A percentile compares a stretch with the other conserved stretches of the same genome.
phyloP scores from a whole-genome alignment of 1,284 basidiomycete genomes.

The Caloboletus firmus region DNA sequence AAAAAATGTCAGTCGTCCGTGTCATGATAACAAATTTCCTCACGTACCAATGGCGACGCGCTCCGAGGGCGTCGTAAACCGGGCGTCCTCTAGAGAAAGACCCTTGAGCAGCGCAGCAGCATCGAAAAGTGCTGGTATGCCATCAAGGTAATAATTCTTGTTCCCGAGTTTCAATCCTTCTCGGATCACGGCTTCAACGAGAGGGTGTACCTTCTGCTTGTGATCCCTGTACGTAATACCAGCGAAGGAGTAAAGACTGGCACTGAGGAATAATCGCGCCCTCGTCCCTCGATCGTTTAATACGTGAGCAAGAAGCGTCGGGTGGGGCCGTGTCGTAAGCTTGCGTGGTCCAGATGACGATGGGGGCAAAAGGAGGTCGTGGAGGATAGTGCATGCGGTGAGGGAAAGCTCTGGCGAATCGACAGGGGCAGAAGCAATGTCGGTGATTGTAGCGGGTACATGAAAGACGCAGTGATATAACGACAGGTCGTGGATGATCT shows the following conservation, averaged over 20 bases:
- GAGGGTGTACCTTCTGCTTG: conserved; percentile 60
- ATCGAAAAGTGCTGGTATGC: conserved; percentile 68
- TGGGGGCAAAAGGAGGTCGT: conserved; percentile 43
- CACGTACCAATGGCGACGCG: conserved; percentile 61
- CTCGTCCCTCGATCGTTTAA: conserved; percentile 42
- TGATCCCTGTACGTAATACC: conserved; percentile 59
- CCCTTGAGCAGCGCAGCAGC: conserved; percentile 49
- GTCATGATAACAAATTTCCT: background rate
- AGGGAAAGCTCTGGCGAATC: conserved; percentile 44
- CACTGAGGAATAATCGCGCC: conserved; percentile 73
- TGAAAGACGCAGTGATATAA: conserved; percentile 75
- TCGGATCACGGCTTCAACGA: conserved; percentile 70
- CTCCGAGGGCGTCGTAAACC: conserved; percentile 43
- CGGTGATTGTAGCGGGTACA: conserved; percentile 47
- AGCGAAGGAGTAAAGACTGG: conserved; percentile 65
- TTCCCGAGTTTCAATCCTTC: conserved; percentile 84
- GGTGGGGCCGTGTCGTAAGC: conserved; percentile 46
- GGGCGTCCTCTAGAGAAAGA: conserved; percentile 40
- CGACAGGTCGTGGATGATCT: conserved; percentile 67
- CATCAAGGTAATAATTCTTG: conserved; percentile 75
- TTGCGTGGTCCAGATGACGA: conserved; percentile 22
- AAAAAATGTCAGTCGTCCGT: background rate
- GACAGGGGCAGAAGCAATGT: conserved; percentile 47
- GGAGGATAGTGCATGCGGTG: conserved; percentile 60
- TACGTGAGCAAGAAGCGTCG: conserved; percentile 44